Percentiles rank a stretch among this genome's conserved stretches.
Conservation (phyloP, 2,329 filamentous ascomycete genomes). For the Fusarium ramigenum region DNA sequence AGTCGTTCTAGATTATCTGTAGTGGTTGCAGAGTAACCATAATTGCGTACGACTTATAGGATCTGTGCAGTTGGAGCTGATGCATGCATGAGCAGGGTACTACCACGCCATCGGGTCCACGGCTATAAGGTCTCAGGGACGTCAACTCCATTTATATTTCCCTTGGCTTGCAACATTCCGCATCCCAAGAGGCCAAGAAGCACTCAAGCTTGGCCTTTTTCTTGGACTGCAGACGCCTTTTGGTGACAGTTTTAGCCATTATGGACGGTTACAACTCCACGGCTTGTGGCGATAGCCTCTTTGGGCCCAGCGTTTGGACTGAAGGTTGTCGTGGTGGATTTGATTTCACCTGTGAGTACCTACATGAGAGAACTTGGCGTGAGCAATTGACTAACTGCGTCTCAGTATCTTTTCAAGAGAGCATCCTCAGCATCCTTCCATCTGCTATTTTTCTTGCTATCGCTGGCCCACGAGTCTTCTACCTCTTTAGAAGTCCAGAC, state of each 20-base stretch:
- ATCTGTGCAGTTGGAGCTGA: background rate
- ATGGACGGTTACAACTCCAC: conserved; percentile 42
- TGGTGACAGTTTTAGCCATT: background rate
- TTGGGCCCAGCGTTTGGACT: conserved; percentile 43
- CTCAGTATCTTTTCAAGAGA: conserved; percentile 45
- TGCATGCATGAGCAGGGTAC: background rate
- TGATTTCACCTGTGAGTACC: conserved; percentile 44
- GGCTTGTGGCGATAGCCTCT: conserved; percentile 43
- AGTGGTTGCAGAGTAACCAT: background rate
- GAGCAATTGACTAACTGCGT: conserved; percentile 2
- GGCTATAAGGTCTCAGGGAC: background rate
- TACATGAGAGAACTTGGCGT: background rate
- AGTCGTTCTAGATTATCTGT: background rate
- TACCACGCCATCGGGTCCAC: background rate
- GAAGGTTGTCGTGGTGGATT: conserved; percentile 46
- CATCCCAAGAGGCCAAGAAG: background rate
- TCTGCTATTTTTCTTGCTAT: conserved; percentile 41
- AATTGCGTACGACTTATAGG: background rate
- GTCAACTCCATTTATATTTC: background rate
- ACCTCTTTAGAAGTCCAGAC: conserved; percentile 39
- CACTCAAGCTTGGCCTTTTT: background rate
- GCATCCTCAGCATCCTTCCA: conserved; percentile 39
- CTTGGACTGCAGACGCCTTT: background rate
- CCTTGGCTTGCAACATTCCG: background rate
- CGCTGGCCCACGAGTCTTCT: conserved; percentile 33